Evolutionary conservation across 768 basidiomycete genomes (phyloP).

Genomic region (Scleroderma bovista): DNA sequence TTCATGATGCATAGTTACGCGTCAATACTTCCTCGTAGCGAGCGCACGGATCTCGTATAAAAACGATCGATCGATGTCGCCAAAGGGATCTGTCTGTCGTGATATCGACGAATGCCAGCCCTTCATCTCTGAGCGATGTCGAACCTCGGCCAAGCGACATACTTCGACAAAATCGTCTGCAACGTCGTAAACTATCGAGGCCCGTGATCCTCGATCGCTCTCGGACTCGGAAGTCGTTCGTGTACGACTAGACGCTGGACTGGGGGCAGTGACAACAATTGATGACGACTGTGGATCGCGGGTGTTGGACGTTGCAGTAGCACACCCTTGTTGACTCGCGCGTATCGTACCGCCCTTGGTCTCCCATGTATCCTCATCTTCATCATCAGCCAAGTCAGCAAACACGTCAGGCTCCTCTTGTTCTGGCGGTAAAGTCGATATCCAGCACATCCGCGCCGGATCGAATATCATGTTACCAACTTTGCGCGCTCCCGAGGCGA

Average conservation of each 20-base stretch:
- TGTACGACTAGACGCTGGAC: slow-evolving; percentile 57
- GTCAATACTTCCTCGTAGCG: slow-evolving; percentile 77
- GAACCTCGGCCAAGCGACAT: slow-evolving; percentile 73
- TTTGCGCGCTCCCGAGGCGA: slow-evolving; percentile 74
- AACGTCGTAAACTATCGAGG: slow-evolving; percentile 72
- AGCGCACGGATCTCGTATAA: slow-evolving; percentile 81
- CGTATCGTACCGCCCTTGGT: slow-evolving; percentile 77
- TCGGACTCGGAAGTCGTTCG: slow-evolving; percentile 70
- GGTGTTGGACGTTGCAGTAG: slow-evolving; percentile 20
- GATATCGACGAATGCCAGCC: slow-evolving; percentile 52
- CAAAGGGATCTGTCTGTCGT: slow-evolving; percentile 17
- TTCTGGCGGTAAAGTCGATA: slow-evolving; percentile 77
- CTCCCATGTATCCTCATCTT: slow-evolving; percentile 70
- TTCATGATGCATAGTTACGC: slow-evolving; percentile 1
- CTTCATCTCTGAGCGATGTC: slow-evolving; percentile 79
- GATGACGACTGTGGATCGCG: slow-evolving; percentile 21
- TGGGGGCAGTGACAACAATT: slow-evolving; percentile 40
- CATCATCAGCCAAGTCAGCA: slow-evolving; percentile 87
- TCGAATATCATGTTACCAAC: slow-evolving; percentile 99
- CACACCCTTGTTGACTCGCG: slow-evolving; percentile 42
- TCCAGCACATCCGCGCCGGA: slow-evolving; percentile 91
- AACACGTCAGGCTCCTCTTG: slow-evolving; percentile 97
- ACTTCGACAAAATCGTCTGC: slow-evolving; percentile 68
- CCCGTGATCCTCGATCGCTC: slow-evolving; percentile 70
- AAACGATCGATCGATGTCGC: slow-evolving; percentile 53